These are phyloP conservation scores for Cladophialophora immunda DNA, from an alignment of 2,329 filamentous ascomycete genomes.

Conservation along the genomic window DNA sequence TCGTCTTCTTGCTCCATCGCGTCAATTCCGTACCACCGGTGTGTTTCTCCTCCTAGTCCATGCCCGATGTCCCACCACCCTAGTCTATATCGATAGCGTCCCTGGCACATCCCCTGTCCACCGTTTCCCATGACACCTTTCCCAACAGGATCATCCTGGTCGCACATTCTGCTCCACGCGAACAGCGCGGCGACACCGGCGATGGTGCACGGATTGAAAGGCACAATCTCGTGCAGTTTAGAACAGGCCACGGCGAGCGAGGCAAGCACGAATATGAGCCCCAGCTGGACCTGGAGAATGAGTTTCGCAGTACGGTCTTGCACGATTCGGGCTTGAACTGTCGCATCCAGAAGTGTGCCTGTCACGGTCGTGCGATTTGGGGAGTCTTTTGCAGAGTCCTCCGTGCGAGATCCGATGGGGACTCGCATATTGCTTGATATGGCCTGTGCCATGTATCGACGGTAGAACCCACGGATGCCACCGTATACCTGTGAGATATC, in stretches of 20 bases:
- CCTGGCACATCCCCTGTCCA: neutral
- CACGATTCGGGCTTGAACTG: slow-evolving; percentile 10
- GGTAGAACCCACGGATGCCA: slow-evolving; percentile 34
- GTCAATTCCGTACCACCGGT: neutral
- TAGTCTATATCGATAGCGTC: neutral
- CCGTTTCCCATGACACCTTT: neutral
- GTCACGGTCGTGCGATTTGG: neutral
- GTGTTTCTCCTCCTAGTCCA: neutral
- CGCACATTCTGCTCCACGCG: slow-evolving; percentile 29
- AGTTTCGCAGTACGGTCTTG: slow-evolving; percentile 31
- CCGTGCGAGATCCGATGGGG: neutral
- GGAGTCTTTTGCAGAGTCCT: neutral
- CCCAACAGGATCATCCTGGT: neutral
- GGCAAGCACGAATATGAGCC: slow-evolving; percentile 29
- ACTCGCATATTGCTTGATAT: slow-evolving; percentile 37
- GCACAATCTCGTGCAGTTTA: slow-evolving; percentile 19
- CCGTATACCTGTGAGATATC: neutral
- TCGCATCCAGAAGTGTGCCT: slow-evolving; percentile 10
- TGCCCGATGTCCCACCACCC: slow-evolving; percentile 21
- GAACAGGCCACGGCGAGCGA: slow-evolving; percentile 9
- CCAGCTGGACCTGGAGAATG: slow-evolving; percentile 32
- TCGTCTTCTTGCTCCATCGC: neutral
- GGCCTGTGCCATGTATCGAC: slow-evolving; percentile 40
- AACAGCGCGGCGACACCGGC: slow-evolving; percentile 27
- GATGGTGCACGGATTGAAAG: slow-evolving; percentile 38